Evolutionary conservation across 495 filamentous ascomycete genomes (phyloP), one percentile per base, ranked within the genome.

Genomic region (Amniculicola lignicola): DNA sequence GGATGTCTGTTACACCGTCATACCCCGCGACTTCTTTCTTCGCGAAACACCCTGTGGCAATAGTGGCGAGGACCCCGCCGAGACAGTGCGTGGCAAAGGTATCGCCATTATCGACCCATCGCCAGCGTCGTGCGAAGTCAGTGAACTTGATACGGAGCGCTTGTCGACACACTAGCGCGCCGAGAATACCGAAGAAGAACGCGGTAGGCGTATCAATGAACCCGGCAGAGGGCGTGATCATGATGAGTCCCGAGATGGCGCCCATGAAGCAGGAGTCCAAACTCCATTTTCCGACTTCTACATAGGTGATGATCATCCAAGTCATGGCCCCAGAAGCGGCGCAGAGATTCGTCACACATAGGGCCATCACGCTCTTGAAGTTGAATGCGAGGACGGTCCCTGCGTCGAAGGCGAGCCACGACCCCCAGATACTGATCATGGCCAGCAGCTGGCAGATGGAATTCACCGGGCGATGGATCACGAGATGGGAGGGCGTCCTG

Each of bases 191-290:
- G 43, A 78, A 76, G 46, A 69, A 74, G 44, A 78, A 72, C 0
- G 72, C 61, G 0, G 72, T 76, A 1, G 65, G 66, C 59, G 73
- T 64, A 38, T 75, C 74, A 45, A 76, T 70, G 47, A 76, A 74
- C 1, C 76, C 74, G 1, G 75, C 73, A 23, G 70, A 65, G 0
- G 75, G 76, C 1, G 76, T 77, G 49, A 79, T 79, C 54, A 77
- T 68, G 1, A 79, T 76, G 0, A 79, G 59, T 0, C 76, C 76
- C 0, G 75, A 66, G 46, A 79, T 78, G 0, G 75, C 76, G 7
- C 76, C 76, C 59, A 77, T 74, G 61, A 77, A 79, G 0, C 73
- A 76, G 3, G 66, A 69, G 48, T 77, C 76, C 2, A 77, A 58
- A 31, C 69, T 74, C 71, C 74, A 78, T 49, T 72, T 73, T 4